Base-by-base conservation (phyloP, 495 filamentous ascomycete genomes). In the Aspergillus cavernicola region DNA sequence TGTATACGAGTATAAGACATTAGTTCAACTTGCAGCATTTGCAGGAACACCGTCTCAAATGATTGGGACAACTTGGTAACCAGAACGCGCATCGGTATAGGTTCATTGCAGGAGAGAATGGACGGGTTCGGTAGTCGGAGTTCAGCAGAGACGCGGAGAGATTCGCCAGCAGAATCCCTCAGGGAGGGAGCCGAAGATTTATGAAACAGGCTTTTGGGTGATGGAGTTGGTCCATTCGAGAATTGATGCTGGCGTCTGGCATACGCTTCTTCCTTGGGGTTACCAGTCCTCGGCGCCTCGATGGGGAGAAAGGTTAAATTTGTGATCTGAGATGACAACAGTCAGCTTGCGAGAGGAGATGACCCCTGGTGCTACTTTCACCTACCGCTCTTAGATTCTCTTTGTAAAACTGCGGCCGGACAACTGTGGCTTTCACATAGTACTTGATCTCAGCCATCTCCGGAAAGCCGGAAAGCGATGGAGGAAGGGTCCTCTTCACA, bases 351-450 rank as follows among this genome's bases (percentile, higher is more conserved):
- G 13, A 24, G 12, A 11, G 10, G 20, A 1, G 26, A 5, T 35
- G 13, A 18, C 6, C 15, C 5, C 9, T 18, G 15, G 28, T 13
- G 19, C 22, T 56, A 16, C 44, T 43, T 18, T 33, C 41, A 59
- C 80, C 37, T 68, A 85, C 80, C 29, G 75, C 68, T 58, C 90
- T 75, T 66, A 88, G 85, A 60, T 95, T 96, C 68, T 92, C 89
- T 62, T 89, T 88, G 66, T 89, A 92, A 55, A 95, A 80, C 19
- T 86, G 80, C 0, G 88, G 88, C 23, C 91, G 77, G 52, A 88
- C 83, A 2, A 97, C 83, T 0, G 93, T 98, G 11, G 84, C 90
- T 65, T 98, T 98, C 54, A 97, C 76, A 56, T 87, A 97, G 65
- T 98, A 98, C 58, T 83, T 81, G 50, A 98, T 92, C 66, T 92